These are phyloP conservation scores for Zygnema circumcarinatum DNA, from an alignment of 139 green algal species.

Conservation along the genomic window DNA sequence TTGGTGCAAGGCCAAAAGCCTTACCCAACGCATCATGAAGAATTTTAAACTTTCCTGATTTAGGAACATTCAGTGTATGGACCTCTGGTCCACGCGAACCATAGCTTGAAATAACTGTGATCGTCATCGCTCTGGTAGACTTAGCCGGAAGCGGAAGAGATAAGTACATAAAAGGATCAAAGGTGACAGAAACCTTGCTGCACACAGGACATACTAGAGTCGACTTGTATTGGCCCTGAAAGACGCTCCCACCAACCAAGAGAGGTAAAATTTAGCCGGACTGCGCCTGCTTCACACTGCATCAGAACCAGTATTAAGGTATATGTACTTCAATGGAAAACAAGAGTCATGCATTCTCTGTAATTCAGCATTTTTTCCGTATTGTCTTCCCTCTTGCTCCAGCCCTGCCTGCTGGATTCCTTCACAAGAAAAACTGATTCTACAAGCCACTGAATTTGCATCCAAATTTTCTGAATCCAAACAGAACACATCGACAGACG, in stretches of 20 bases:
- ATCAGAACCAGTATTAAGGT: too few species aligned
- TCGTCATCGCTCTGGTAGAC: slow-evolving; percentile 61
- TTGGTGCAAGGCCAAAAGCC: background rate
- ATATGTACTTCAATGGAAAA: background rate
- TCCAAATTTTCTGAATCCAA: too few species aligned
- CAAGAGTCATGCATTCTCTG: too few species aligned
- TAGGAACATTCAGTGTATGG: slow-evolving; percentile 64
- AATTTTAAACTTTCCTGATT: slow-evolving; percentile 62
- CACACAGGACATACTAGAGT: slow-evolving; percentile 88
- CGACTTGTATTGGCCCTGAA: slow-evolving; percentile 86
- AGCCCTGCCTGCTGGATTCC: too few species aligned
- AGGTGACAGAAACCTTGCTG: slow-evolving; percentile 78
- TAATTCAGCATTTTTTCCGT: too few species aligned
- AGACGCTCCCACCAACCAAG: slow-evolving; percentile 9
- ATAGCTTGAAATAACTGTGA: slow-evolving; percentile 68
- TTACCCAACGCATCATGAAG: slow-evolving; percentile 24
- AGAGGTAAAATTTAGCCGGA: background rate
- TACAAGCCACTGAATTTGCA: too few species aligned
- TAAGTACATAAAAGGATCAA: slow-evolving; percentile 97
- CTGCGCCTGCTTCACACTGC: too few species aligned
- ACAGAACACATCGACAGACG: too few species aligned
- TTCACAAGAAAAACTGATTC: too few species aligned
- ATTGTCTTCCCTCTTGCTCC: too few species aligned
- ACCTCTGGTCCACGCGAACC: slow-evolving; percentile 41
- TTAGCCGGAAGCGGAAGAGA: slow-evolving; percentile 84